Evolutionary conservation across 2,329 filamentous ascomycete species (phyloP), one percentile per base, ranked within the genome.

Genomic region (Falciphora oryzae): DNA sequence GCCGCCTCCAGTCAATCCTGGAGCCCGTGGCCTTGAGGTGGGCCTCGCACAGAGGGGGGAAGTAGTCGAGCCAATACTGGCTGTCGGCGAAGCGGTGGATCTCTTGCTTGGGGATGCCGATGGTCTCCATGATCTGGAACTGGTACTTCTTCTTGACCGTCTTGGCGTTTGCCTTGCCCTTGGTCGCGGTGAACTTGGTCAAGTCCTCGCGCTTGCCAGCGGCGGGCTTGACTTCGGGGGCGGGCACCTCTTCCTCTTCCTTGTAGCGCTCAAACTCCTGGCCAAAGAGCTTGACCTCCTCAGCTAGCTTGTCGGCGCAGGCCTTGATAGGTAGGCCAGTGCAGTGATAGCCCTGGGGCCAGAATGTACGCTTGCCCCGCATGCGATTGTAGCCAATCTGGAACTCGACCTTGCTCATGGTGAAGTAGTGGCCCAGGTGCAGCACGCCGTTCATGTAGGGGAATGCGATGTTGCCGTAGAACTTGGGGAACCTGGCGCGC

Each of bases 311-410:
- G 81, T 99, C 94, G 64, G 95, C 93, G 73, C 92, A 96, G 7
- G 95, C 93, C 79, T 97, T 97, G 82, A 99, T 99, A 59, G 93
- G 93, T 89, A 99, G 96, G 71, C 95, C 95, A 0, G 94, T 98
- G 79, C 90, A 92, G 82, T 99, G 95, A 81, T 93, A 99, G 38
- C 94, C 95, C 73, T 95, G 89, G 65, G 95, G 95, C 75, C 95
- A 97, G 63, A 98, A 82, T 65, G 89, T 84, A 63, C 89, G 85
- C 81, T 94, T 94, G 73, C 95, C 95, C 75, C 93, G 87, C 92
- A 98, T 96, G 65, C 94, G 85, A 60, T 90, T 89, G 74, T 92
- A 93, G 58, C 94, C 92, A 29, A 90, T 86, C 65, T 88, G 89
- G 76, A 98, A 99, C 78, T 99, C 95, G 71, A 97, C 88, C 79